Base-by-base conservation (phyloP, 2,329 filamentous ascomycete genomes). In the Botryotinia narcissicola region DNA sequence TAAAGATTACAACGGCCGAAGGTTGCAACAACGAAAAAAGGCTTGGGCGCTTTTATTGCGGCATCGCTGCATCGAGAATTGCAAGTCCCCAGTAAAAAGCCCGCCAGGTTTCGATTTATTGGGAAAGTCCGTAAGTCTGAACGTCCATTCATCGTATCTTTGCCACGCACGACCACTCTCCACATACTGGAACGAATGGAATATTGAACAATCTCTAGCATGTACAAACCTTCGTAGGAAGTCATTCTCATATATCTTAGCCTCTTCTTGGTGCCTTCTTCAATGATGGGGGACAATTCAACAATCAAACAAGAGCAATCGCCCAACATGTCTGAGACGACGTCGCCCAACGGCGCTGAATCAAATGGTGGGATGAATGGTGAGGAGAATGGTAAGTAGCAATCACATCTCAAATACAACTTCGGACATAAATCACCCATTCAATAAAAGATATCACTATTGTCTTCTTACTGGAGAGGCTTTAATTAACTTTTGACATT, bases 371-470 rank as follows among this genome's bases (percentile, higher is more conserved):
- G 76, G 74, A 73, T 76, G 73, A 77, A 73, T 68, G 78, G 76
- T 74, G 76, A 73, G 66, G 80, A 81, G 70, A 80, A 77, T 75
- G 77, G 80, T 81, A 80, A 75, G 79, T 74, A 64, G 69, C 37
- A 64, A 51, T 48, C 64, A 61, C 25, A 42, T 16, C 37, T 35
- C 8, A 29, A 40, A 69, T 59, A 61, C 16, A 59, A 59, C 9
- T 67, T 67, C 48, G 54, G 48, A 22, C 18, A 67, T 25, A 22
- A 61, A 61, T 20, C n/a, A 69, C 25, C 25, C 12, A 16, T 29
- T 69, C 54, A 46, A n/a, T 68, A 25, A 44, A n/a, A 59, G 62
- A 46, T 25, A 20, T 59, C 32, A 18, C 20, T 37, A 22, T 29
- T 18, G 14, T 37, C 37, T 35, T 25, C 14, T 6, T n/a, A 14